Conservation (phyloP, 257 asterid species). For the Ilex asprella region DNA sequence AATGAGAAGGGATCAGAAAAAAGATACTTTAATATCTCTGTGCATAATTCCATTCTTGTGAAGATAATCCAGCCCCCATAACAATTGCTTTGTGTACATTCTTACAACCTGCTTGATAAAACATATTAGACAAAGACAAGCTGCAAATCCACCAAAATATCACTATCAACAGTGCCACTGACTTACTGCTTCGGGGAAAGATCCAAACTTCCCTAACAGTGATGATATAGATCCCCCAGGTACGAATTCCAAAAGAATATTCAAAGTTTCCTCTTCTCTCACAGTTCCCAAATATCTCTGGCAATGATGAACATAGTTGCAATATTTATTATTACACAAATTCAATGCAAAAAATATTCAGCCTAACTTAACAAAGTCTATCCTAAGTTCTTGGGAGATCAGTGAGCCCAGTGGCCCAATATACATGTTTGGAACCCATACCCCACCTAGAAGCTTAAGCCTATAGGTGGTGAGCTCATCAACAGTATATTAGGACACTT, state of each 20-base stretch:
- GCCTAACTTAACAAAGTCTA: too few species aligned
- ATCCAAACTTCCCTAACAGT: slow-evolving; percentile 31
- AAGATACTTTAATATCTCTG: slow-evolving; percentile 28
- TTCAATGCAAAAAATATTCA: too few species aligned
- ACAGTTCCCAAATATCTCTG: slow-evolving; percentile 34
- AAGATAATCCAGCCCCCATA: slow-evolving; percentile 27
- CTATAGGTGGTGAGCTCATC: too few species aligned
- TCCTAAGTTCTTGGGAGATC: too few species aligned
- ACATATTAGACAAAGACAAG: background rate
- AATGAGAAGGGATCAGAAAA: background rate
- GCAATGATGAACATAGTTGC: background rate
- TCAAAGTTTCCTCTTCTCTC: slow-evolving; percentile 23
- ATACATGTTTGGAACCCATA: too few species aligned
- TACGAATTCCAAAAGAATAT: slow-evolving; percentile 28
- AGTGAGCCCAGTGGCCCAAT: too few species aligned
- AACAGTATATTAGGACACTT: too few species aligned
- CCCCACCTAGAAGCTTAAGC: too few species aligned
- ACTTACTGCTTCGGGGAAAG: slow-evolving; percentile 30
- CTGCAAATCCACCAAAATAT: background rate
- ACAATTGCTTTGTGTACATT: slow-evolving; percentile 36
- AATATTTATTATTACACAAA: too few species aligned
- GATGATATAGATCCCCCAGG: slow-evolving; percentile 35
- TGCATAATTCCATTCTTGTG: slow-evolving; percentile 33
- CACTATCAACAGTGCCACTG: background rate
- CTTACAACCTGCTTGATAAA: slow-evolving; percentile 24